Evolutionary conservation across 2,329 filamentous ascomycete species (phyloP).

Genomic region (Sporothrix globosa): DNA sequence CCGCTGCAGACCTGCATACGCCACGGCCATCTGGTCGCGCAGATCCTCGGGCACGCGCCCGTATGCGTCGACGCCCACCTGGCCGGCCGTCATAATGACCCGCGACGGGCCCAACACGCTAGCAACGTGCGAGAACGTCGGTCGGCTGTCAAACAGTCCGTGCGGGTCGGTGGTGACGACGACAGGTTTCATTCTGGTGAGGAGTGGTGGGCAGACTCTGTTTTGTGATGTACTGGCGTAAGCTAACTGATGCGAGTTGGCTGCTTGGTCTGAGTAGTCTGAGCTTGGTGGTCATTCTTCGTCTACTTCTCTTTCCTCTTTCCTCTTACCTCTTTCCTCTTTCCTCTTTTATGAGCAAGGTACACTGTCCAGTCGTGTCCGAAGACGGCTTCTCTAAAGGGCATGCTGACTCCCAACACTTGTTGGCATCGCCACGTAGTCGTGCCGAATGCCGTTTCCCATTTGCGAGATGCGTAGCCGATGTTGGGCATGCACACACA

Average conservation of each 20-base stretch:
- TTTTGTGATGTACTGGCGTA: no score
- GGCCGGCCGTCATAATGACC: conserved; percentile 32
- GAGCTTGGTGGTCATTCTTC: neutral
- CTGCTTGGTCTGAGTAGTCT: neutral
- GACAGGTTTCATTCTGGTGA: conserved; percentile 22
- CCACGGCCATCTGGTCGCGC: conserved; percentile 24
- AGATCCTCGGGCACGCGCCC: conserved; percentile 11
- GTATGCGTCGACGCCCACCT: conserved; percentile 29
- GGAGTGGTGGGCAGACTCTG: neutral
- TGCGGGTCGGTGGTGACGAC: conserved; percentile 30
- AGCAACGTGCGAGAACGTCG: conserved; percentile 31
- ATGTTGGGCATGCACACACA: neutral
- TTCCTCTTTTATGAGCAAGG: conserved; percentile 17
- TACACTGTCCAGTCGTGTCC: neutral
- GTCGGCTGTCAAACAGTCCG: conserved; percentile 29
- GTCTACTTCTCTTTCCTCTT: neutral
- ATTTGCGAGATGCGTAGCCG: neutral
- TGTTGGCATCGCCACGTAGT: neutral
- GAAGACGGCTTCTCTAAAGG: neutral
- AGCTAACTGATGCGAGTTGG: no score
- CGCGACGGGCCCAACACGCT: conserved; percentile 11
- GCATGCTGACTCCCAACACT: neutral
- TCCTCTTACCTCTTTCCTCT: neutral
- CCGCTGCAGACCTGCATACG: conserved; percentile 21
- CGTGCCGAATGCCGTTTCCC: conserved; percentile 1